Percentiles rank a stretch among this genome's conserved stretches.
phyloP scores from a whole-genome alignment of 2,329 filamentous ascomycete genomes.

The Penicillium decumbens region DNA sequence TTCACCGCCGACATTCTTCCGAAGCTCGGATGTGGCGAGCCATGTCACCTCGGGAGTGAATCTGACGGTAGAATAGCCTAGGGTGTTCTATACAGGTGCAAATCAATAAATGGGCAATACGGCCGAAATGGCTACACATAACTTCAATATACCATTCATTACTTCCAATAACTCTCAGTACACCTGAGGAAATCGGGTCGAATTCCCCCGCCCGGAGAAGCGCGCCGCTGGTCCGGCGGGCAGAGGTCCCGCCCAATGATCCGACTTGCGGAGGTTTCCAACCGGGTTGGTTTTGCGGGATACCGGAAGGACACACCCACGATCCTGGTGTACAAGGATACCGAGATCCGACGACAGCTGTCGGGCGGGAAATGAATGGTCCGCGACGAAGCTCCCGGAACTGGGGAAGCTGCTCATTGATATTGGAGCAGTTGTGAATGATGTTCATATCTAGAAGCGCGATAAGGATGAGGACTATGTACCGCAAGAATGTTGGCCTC shows the following conservation, averaged over 20 bases:
- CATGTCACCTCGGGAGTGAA: not conserved
- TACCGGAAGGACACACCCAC: conserved; percentile 96
- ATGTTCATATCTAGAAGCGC: conserved; percentile 64
- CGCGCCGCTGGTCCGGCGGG: conserved; percentile 5
- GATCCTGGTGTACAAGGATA: conserved; percentile 85
- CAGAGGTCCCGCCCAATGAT: not conserved
- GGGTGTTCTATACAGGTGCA: not conserved
- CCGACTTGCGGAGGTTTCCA: conserved; percentile 12
- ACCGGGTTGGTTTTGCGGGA: conserved; percentile 58
- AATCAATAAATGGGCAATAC: not conserved
- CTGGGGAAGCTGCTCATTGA: conserved; percentile 78
- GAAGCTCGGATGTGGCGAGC: conserved; percentile 8
- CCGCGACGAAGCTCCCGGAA: conserved; percentile 65
- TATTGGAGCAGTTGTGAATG: conserved; percentile 73
- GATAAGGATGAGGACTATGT: conserved; percentile 50
- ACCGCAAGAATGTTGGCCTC: conserved; percentile 49
- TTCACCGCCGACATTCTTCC: conserved; percentile 16
- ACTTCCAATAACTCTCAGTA: no score
- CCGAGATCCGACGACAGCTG: conserved; percentile 88
- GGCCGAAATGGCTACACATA: not conserved
- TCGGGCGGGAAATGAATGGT: conserved; percentile 78
- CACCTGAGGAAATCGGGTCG: not conserved
- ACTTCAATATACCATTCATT: no score
- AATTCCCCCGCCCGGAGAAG: conserved; percentile 9
- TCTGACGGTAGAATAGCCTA: not conserved